These are phyloP conservation scores for Ligustrum vulgare DNA, from an alignment of 257 asterid genomes.

Conservation along the genomic window DNA sequence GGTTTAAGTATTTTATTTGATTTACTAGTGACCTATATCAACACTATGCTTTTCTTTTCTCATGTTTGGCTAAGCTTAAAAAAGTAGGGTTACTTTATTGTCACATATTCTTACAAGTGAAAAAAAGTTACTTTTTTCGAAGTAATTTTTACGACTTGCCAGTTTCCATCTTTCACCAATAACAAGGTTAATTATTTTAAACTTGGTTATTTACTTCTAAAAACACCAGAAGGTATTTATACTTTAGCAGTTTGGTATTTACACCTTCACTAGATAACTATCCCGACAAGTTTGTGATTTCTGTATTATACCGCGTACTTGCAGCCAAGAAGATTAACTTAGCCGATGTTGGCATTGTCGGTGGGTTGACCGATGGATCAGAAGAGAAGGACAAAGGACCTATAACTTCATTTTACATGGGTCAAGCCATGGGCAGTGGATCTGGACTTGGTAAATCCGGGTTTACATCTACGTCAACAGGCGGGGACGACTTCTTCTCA, in stretches of 20 bases:
- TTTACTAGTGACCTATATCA: conserved; percentile 4
- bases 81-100: not conserved
- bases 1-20: conserved; percentile 2
- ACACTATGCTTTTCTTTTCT: not conserved
- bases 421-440: conserved; percentile 67
- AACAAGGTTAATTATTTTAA: not conserved
- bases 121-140: not conserved
- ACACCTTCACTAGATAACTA: not conserved
- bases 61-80: not conserved
- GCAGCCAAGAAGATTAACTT: conserved; percentile 88
- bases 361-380: conserved; percentile 57
- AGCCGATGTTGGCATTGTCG: conserved; percentile 76
- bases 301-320: conserved; percentile 18
- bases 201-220: not conserved
- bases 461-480: conserved; percentile 32
- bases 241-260: not conserved
- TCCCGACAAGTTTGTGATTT: not conserved
- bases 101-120: too few species aligned
- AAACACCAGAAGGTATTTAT: not conserved
- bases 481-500: conserved; percentile 64
- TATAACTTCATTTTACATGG: conserved; percentile 56
- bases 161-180: not conserved
- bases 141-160: too few species aligned
- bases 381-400: conserved; percentile 67
- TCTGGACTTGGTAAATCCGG: conserved; percentile 57